phyloP scores from a whole-genome alignment of 306 rosid genomes.

The Lathyrus sativus region DNA sequence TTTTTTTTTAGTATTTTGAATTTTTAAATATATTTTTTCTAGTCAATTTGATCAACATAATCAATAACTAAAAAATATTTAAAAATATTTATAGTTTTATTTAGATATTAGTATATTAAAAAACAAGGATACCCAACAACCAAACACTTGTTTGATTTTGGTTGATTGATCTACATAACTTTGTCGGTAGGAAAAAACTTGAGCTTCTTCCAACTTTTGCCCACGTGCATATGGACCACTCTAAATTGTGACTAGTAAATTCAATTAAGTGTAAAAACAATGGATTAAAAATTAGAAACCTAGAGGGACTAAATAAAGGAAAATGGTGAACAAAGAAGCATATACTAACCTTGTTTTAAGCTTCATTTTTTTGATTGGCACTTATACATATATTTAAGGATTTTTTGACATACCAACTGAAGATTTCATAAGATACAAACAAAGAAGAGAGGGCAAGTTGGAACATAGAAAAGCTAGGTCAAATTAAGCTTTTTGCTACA shows the following conservation, averaged over 20 bases:
- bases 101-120: too few species aligned
- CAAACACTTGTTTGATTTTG: slow-evolving; percentile 28
- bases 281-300: too few species aligned
- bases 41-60: too few species aligned
- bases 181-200: slow-evolving; percentile 15
- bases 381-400: slow-evolving; percentile 8
- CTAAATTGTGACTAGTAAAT: not conserved
- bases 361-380: not conserved
- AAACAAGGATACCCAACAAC: slow-evolving; percentile 29
- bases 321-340: not conserved
- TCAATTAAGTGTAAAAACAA: too few species aligned
- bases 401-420: slow-evolving; percentile 10
- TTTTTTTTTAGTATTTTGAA: too few species aligned
- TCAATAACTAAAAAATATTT: too few species aligned
- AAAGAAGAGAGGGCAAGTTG: not conserved
- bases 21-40: too few species aligned
- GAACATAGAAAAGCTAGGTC: not conserved
- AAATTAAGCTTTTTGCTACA: not conserved
- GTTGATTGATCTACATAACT: not conserved
- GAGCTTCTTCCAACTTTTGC: not conserved
- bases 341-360: slow-evolving; percentile 3
- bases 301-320: not conserved
- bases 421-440: slow-evolving; percentile 4
- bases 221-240: slow-evolving; percentile 28
- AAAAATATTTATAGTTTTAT: too few species aligned